A percentile compares a stretch with the other conserved stretches of the same genome.
These are phyloP conservation scores for Serpula lacrymans DNA, from an alignment of 768 basidiomycete genomes.

Conservation along the genomic window DNA sequence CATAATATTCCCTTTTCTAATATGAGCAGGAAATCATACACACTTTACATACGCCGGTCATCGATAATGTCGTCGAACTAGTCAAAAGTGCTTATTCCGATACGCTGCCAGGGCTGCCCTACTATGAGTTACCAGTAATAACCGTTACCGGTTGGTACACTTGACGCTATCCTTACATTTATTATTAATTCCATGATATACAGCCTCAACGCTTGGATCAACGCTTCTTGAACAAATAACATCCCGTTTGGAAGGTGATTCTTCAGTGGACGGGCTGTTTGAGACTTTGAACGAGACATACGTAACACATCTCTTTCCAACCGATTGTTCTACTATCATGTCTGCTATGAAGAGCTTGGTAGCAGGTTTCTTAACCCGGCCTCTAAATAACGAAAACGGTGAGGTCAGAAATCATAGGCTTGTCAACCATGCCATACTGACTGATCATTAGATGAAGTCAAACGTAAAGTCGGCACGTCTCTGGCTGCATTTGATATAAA, in stretches of 20 bases:
- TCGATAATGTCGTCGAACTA: conserved; percentile 39
- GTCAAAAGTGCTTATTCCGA: conserved; percentile 44
- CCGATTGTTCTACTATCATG: conserved; percentile 51
- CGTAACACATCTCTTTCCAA: conserved; percentile 52
- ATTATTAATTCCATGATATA: background rate
- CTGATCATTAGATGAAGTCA: conserved; percentile 28
- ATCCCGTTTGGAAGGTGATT: conserved; percentile 12
- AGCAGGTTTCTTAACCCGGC: conserved; percentile 45
- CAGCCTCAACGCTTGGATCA: conserved; percentile 44
- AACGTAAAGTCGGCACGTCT: conserved; percentile 46
- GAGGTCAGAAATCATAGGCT: conserved; percentile 11
- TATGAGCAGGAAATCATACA: conserved; percentile 40
- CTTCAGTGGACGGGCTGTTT: conserved; percentile 17
- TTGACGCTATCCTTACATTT: background rate
- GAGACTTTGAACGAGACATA: conserved; percentile 14
- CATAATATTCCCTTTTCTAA: conserved; percentile 4
- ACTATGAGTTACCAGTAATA: conserved; percentile 57
- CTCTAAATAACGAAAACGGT: conserved; percentile 26
- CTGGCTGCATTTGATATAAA: conserved; percentile 62
- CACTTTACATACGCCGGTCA: conserved; percentile 47
- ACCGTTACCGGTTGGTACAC: conserved; percentile 47
- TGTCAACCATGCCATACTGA: too few species aligned
- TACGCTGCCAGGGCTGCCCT: conserved; percentile 53
- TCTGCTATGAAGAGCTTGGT: conserved; percentile 56
- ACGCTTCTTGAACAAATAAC: conserved; percentile 46